Evolutionary conservation across 2,329 filamentous ascomycete species (phyloP).

Genomic region (Tricladium varicosporioides): DNA sequence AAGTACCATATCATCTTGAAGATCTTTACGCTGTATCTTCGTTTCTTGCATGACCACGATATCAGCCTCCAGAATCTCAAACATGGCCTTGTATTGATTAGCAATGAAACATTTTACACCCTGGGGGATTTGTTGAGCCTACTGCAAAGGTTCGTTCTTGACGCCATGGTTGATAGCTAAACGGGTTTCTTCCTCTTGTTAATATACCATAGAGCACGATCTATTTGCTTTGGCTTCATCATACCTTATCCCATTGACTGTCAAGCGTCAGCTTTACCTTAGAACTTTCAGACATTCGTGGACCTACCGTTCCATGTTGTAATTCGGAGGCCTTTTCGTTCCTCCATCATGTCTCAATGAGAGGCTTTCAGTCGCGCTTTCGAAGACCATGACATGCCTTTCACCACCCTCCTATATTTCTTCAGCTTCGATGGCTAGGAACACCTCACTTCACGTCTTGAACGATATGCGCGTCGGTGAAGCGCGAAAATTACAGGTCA

Average conservation of each 20-base stretch:
- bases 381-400: not conserved
- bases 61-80: constrained; percentile 87
- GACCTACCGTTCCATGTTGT: constrained; percentile 80
- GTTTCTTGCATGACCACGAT: constrained; percentile 94
- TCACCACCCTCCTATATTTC: not conserved
- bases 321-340: constrained; percentile 55
- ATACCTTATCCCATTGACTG: constrained; percentile 78
- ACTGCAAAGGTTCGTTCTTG: constrained; percentile 69
- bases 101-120: no score
- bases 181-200: constrained; percentile 62
- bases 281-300: not conserved
- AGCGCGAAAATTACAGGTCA: constrained; percentile 30
- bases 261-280: constrained; percentile 11
- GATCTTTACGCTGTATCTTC: constrained; percentile 91
- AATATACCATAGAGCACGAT: not conserved
- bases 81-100: constrained; percentile 67
- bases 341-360: not conserved
- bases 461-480: constrained; percentile 11
- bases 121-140: constrained; percentile 10
- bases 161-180: constrained; percentile 81
- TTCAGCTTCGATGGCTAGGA: not conserved
- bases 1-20: constrained; percentile 93
- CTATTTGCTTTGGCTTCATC: constrained; percentile 1
- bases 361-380: not conserved
- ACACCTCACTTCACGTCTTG: not conserved